Evolutionary conservation across 2,329 filamentous ascomycete genomes (phyloP), one percentile per base, ranked within the genome.

Genomic region (Thermothelomyces thermophilus): DNA sequence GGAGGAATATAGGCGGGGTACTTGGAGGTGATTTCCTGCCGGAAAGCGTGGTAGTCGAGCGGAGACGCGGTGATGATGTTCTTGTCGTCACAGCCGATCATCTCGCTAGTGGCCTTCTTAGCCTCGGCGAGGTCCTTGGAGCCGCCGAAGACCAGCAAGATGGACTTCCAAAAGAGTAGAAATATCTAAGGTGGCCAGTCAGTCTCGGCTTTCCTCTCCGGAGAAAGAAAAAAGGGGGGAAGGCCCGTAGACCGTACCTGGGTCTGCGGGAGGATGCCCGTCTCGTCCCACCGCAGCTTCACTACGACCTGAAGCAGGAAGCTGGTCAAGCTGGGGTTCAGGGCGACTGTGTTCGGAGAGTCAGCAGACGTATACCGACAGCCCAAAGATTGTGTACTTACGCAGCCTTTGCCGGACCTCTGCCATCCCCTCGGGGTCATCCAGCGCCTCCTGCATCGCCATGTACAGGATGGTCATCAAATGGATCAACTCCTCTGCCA

Each of bases 1-100:
- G 93, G 93, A 2, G 93, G 90, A 51, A 95, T 86, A 66, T 98
- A 98, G 2, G 93, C 87, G 10, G 93, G 93, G 65, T 98, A 98
- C 69, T 98, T 98, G 2, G 91, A 96, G 14, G 86, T 94, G 51
- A 98, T 91, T 66, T 98, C 93, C 66, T 96, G 91, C 31, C 93
- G 84, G 64, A 98, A 98, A 19, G 90, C 78, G 64, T 98, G 91
- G 63, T 98, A 98, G 63, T 98, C 93, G 10, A 98, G 72, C 4
- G 93, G 93, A 1, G 91, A 96, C 4, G 93, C 91, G 1, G 87
- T 95, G 53, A 98, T 91, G 39, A 87, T 74, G n/a, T 84, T 84
- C 58, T 86, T 84, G 44, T 82, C 79, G 52, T 76, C 77, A 33
- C 79, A 76, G 20, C 76, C 65, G 1, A 63, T 72, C 53, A 76